Conservation (phyloP, 2,329 filamentous ascomycete genomes). For the Cadophora luteo-olivacea region DNA sequence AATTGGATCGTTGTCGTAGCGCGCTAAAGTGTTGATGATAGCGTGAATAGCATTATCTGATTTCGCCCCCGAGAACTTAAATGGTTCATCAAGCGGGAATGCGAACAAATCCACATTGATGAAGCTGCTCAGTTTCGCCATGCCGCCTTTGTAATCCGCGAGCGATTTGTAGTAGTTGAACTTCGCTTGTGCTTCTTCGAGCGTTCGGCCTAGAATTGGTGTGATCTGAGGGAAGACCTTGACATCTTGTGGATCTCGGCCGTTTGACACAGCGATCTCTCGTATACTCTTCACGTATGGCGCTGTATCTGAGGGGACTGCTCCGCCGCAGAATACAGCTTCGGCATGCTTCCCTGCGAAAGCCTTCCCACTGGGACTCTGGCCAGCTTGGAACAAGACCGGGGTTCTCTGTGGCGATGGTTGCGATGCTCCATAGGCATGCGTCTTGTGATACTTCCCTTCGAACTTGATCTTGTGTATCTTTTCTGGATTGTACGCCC, state of each 20-base stretch:
- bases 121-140: conserved; percentile 76
- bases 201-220: conserved; percentile 68
- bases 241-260: conserved; percentile 63
- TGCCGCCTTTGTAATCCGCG: conserved; percentile 66
- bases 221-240: conserved; percentile 70
- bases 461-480: conserved; percentile 58
- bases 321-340: conserved; percentile 68
- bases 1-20: conserved; percentile 14
- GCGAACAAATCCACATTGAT: conserved; percentile 65
- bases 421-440: conserved; percentile 13
- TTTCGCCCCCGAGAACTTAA: conserved; percentile 23
- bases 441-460: conserved; percentile 18
- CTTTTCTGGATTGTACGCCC: conserved; percentile 55
- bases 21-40: conserved; percentile 5
- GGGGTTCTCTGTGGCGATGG: conserved; percentile 36
- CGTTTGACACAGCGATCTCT: conserved; percentile 52
- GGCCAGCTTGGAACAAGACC: conserved; percentile 65
- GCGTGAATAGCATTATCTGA: conserved; percentile 25
- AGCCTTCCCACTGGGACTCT: conserved; percentile 66
- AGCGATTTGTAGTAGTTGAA: conserved; percentile 61
- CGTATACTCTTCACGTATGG: conserved; percentile 37
- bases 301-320: conserved; percentile 58
- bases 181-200: conserved; percentile 69
- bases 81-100: conserved; percentile 23
- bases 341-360: conserved; percentile 75